These are phyloP conservation scores for Podila verticillata DNA, from an alignment of 192 early-diverging fungal species.

Conservation along the genomic window DNA sequence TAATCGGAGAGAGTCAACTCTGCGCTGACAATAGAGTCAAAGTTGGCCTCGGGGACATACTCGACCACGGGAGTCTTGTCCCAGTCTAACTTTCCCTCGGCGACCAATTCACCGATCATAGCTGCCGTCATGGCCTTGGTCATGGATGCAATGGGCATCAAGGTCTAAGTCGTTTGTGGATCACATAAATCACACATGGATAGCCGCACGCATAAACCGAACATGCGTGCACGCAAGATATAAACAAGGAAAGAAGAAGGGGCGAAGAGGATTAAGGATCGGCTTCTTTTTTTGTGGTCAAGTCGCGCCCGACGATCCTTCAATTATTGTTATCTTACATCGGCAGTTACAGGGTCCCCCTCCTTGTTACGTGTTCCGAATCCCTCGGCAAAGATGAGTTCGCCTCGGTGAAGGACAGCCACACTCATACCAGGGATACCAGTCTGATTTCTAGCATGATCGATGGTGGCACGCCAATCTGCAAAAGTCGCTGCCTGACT, in stretches of 20 bases:
- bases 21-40: conserved; percentile 7
- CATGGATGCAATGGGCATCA: conserved; percentile 24
- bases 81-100: conserved; percentile 37
- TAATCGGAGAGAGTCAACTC: conserved; percentile 18
- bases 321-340: conserved; percentile 6
- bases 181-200: no score
- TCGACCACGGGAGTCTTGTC: conserved; percentile 25
- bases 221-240: conserved; percentile 2
- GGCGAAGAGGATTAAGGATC: neutral
- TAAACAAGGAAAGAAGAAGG: conserved; percentile 1
- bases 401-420: conserved; percentile 4
- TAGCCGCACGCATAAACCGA: neutral
- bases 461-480: conserved; percentile 5
- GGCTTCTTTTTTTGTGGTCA: neutral
- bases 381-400: conserved; percentile 12
- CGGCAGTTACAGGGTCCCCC: neutral
- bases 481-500: neutral
- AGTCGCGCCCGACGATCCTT: conserved; percentile 1
- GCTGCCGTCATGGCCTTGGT: conserved; percentile 37
- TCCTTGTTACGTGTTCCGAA: conserved; percentile 11
- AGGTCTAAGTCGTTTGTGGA: conserved; percentile 8
- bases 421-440: conserved; percentile 13
- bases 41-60: conserved; percentile 22
- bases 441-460: conserved; percentile 10
- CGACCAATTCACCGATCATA: conserved; percentile 31